Evolutionary conservation across 2,329 filamentous ascomycete genomes (phyloP), one percentile per base, ranked within the genome.

Genomic region (Fusarium sacchari): DNA sequence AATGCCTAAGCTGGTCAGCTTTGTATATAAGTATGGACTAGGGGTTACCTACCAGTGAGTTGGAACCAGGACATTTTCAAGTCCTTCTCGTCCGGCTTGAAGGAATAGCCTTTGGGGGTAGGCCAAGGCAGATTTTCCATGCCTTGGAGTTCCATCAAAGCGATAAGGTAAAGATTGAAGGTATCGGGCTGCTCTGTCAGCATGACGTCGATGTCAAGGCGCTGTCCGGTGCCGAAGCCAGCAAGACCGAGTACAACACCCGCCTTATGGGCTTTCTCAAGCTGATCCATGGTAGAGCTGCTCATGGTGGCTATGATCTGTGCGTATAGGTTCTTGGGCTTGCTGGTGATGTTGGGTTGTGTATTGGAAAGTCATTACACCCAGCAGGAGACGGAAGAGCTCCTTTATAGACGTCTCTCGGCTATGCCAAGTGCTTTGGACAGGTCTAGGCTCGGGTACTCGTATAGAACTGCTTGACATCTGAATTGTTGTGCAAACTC

Each of bases 381-480:
- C 5, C 14, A 13, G 3, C 13, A 30, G 3, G 20, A 32, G 14
- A 12, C 10, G 1, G 46, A 30, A 6, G 20, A 7, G 1, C 7
- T 3, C 20, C 1, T 49, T 49, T 30, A 49, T 49, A 49, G 20
- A n/a, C 2, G 1, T 6, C 0, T 17, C 0, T 12, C 3, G 5
- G 18, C 0, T 0, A 6, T 3, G 3, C 0, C 3, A 12, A 18
- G 5, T 49, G 2, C 3, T 5, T 12, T 6, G 3, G 20, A 3
- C 1, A 17, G 5, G 7, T 9, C 10, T 7, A 17, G 28, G 10
- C 1, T 28, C 24, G 3, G 9, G 2, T 12, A 3, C 1, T 12
- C 28, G 4, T 9, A 4, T 30, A 30, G 20, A 20, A 12, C 20
- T 8, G 4, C 26, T 30, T 1, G 9, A 1, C 20, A 8, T 47